Percentiles rank a stretch among this genome's conserved stretches.
These are phyloP conservation scores for Tagetes erecta DNA, from an alignment of 129 eudicot genomes.

Conservation along the genomic window DNA sequence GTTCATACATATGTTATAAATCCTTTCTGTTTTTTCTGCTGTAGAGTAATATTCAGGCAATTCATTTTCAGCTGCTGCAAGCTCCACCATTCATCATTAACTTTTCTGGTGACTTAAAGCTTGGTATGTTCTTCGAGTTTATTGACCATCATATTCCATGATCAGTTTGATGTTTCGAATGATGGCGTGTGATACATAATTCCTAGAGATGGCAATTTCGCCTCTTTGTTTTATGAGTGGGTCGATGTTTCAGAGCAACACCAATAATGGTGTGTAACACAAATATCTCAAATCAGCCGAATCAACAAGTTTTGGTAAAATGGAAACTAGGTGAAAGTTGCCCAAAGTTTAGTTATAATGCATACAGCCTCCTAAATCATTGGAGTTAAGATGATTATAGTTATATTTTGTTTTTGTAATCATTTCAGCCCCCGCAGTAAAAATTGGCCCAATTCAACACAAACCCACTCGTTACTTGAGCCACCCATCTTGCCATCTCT, in stretches of 20 bases:
- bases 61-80: constrained; percentile 84
- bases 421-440: constrained; percentile 1
- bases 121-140: constrained; percentile 46
- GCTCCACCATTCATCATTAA: constrained; percentile 68
- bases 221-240: no score
- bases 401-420: neutral
- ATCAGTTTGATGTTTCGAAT: neutral
- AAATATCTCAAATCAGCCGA: neutral
- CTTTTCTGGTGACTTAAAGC: constrained; percentile 77
- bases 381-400: neutral
- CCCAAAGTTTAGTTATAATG: constrained; percentile 4
- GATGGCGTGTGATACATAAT: no score
- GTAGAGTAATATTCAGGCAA: constrained; percentile 83
- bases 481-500: neutral
- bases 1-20: constrained; percentile 16
- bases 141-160: constrained; percentile 9
- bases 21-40: neutral
- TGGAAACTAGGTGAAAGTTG: neutral
- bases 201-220: no score
- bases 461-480: neutral
- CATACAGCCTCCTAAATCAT: neutral
- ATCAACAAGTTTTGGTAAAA: neutral
- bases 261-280: neutral
- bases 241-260: neutral
- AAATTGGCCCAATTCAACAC: neutral